Percentiles rank a stretch among this genome's conserved stretches.
These are phyloP conservation scores for Termitomyces sp. DNA, from an alignment of 768 basidiomycete genomes.

Conservation along the genomic window DNA sequence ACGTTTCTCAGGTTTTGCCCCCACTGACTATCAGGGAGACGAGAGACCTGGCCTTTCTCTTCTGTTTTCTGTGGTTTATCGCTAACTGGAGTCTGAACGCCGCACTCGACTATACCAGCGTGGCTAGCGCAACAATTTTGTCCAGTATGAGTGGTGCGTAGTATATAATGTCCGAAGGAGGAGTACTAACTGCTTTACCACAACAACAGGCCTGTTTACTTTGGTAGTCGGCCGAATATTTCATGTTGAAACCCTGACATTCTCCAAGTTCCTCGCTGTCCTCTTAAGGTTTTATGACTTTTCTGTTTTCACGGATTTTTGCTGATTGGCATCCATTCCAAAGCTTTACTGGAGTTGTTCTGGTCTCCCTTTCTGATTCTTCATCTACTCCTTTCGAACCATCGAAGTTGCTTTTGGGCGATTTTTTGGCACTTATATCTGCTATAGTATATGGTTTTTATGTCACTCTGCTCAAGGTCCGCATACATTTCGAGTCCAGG, in stretches of 20 bases:
- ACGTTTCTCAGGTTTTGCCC: slow-evolving; percentile 7
- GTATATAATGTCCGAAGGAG: not conserved
- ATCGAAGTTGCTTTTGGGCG: slow-evolving; percentile 57
- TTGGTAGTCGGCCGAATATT: slow-evolving; percentile 80
- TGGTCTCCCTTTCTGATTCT: slow-evolving; percentile 90
- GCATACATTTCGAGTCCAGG: slow-evolving; percentile 67
- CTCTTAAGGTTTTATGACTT: slow-evolving; percentile 54
- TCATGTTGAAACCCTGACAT: slow-evolving; percentile 72
- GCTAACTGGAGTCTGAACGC: slow-evolving; percentile 93
- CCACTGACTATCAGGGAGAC: slow-evolving; percentile 70
- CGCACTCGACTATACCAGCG: slow-evolving; percentile 81
- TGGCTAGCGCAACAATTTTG: slow-evolving; percentile 90
- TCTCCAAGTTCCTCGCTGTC: slow-evolving; percentile 75
- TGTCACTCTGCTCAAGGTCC: slow-evolving; percentile 77
- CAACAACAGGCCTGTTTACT: slow-evolving; percentile 81
- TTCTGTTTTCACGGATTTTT: not conserved
- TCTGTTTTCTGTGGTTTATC: slow-evolving; percentile 89
- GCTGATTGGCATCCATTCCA: not conserved
- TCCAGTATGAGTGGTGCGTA: slow-evolving; percentile 83
- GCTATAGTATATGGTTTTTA: slow-evolving; percentile 80
- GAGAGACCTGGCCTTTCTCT: slow-evolving; percentile 68
- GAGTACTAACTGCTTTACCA: not conserved
- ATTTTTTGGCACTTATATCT: slow-evolving; percentile 73
- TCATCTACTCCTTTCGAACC: slow-evolving; percentile 2
- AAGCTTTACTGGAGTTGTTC: slow-evolving; percentile 78